Conservation (phyloP, 106 monocot species). For the Dioscorea dumetorum region DNA sequence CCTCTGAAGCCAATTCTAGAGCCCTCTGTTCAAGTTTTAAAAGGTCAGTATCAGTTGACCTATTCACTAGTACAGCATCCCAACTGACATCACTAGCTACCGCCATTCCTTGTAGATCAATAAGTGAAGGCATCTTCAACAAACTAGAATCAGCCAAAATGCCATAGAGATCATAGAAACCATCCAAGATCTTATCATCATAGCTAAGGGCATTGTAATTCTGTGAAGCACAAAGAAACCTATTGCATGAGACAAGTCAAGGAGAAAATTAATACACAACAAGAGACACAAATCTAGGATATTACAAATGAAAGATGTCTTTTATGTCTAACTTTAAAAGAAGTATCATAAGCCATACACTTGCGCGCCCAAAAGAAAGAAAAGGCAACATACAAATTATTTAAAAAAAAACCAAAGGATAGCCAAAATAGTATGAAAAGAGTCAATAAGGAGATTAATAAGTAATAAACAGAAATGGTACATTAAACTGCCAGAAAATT, state of each 20-base stretch:
- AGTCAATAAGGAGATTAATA: neutral
- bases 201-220: conserved; percentile 58
- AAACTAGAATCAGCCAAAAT: conserved; percentile 27
- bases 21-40: conserved; percentile 57
- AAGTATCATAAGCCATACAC: neutral
- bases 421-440: neutral
- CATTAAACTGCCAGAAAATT: too few species aligned
- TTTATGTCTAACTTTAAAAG: too few species aligned
- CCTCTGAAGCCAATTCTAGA: conserved; percentile 29
- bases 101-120: conserved; percentile 40
- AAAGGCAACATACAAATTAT: neutral
- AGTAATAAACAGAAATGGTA: too few species aligned
- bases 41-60: conserved; percentile 47
- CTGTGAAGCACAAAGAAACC: conserved; percentile 43
- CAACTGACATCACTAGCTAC: conserved; percentile 26
- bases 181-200: conserved; percentile 72
- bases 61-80: conserved; percentile 69
- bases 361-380: too few species aligned
- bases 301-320: neutral
- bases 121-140: conserved; percentile 55
- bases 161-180: conserved; percentile 69
- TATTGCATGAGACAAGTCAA: conserved; percentile 19
- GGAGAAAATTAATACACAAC: neutral
- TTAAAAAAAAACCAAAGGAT: too few species aligned
- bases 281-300: neutral